Evolutionary conservation across 2,329 filamentous ascomycete genomes (phyloP), one percentile per base, ranked within the genome.

Genomic region (Phialemonium atrogriseum): DNA sequence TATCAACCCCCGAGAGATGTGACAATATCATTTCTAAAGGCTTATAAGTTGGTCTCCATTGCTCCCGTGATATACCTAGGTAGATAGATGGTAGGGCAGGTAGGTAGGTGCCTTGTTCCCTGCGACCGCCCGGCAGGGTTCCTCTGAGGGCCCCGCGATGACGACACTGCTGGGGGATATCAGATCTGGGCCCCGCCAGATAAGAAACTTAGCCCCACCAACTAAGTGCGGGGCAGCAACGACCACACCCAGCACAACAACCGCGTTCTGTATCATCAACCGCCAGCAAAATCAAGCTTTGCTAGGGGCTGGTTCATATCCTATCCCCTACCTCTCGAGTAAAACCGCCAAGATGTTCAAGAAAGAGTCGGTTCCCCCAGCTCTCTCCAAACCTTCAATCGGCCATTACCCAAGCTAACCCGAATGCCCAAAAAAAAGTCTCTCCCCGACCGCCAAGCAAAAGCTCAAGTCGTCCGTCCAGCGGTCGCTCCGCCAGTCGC

Each of bases 381-480:
- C 16, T 24, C 17, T 17, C 20, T 19, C 24, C 17, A 21, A 27
- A 24, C 18, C 29, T 13, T 27, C 17, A 22, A 24, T 28, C n/a
- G 24, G 14, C 10, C 25, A 21, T 19, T 12, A 18, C 14, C 23
- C 34, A 39, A 16, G 14, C 18, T n/a, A 10, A 15, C 24, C 13
- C 16, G n/a, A n/a, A n/a, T 13, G 5, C 27, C n/a, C 10, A 28
- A 34, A 5, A 1, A 13, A 23, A 15, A 89, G 84, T 45, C 78
- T 94, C 56, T 66, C 77, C 49, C 64, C 80, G 16, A 77, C 82
- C 44, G 80, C 84, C 35, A 94, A 91, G 65, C 86, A 87, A 48
- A 96, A 96, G 70, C 85, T 96, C 60, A 98, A 96, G 66, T 95
- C 89, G 43, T 94, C 87, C 15, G 85, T 86, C 35, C 88, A 95